A percentile compares a stretch with the other conserved stretches of the same genome.
phyloP scores from a whole-genome alignment of 2,329 filamentous ascomycete genomes.

The Aspergillus fijiensis region DNA sequence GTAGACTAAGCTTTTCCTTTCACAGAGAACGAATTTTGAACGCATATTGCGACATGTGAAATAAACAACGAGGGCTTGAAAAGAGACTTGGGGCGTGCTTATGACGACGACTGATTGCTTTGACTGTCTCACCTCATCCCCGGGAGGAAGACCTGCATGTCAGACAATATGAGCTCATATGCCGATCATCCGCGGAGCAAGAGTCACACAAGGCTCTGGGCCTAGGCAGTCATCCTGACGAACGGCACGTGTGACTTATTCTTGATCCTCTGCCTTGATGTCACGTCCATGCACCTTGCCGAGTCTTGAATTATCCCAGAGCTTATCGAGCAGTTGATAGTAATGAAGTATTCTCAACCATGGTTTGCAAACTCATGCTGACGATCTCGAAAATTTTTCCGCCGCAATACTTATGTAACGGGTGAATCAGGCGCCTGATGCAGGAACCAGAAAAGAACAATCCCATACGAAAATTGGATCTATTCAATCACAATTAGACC shows the following conservation, averaged over 20 bases:
- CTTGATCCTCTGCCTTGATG: not conserved
- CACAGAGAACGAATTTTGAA: not conserved
- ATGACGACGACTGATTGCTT: not conserved
- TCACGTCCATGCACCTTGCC: not conserved
- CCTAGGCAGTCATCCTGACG: not conserved
- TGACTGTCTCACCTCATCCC: not conserved
- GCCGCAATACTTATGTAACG: too few species aligned
- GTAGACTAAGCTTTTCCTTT: not conserved
- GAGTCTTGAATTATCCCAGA: not conserved
- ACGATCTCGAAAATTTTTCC: too few species aligned
- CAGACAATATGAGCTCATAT: not conserved
- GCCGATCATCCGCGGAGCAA: not conserved
- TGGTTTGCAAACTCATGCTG: too few species aligned
- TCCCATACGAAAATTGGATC: not conserved
- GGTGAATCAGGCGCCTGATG: too few species aligned
- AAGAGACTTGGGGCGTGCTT: not conserved
- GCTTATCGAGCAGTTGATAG: not conserved
- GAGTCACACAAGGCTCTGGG: not conserved
- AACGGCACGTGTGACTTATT: not conserved
- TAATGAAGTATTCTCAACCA: too few species aligned
- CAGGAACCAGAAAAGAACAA: too few species aligned
- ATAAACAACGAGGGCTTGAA: not conserved
- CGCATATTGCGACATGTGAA: not conserved
- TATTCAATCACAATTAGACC: not conserved
- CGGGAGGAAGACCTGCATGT: not conserved